Conservation (phyloP, 129 eudicot genomes). For the Centrapalus pauciflorus region DNA sequence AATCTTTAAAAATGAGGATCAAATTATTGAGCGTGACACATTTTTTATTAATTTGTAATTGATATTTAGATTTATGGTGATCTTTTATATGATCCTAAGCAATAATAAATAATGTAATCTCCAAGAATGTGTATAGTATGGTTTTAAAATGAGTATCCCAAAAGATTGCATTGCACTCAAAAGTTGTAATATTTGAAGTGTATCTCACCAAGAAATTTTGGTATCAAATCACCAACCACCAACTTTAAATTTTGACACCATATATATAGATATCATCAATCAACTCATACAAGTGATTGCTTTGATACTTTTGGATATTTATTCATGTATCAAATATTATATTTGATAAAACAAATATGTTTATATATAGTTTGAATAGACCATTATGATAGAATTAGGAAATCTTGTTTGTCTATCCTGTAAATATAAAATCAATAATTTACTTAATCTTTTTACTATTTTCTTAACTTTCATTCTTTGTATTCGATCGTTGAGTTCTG, state of each 20-base stretch:
- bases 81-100: neutral
- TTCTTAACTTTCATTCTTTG: no score
- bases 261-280: neutral
- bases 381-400: no score
- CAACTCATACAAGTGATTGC: neutral
- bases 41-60: neutral
- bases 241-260: conserved; percentile 1
- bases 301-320: neutral
- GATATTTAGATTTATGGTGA: no score
- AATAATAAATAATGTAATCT: conserved; percentile 13
- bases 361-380: no score
- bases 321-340: neutral
- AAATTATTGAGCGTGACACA: neutral
- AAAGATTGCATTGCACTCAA: conserved; percentile 18
- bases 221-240: conserved; percentile 25
- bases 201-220: conserved; percentile 21
- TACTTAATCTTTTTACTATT: no score
- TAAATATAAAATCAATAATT: no score
- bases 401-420: no score
- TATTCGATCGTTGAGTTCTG: no score
- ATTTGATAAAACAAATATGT: no score
- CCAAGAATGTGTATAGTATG: neutral
- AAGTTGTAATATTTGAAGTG: conserved; percentile 13
- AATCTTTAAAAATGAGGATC: no score
- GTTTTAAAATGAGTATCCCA: neutral